Evolutionary conservation across 495 filamentous ascomycete species (phyloP), one percentile per base, ranked within the genome.

Genomic region (Diplogelasinospora grovesii): DNA sequence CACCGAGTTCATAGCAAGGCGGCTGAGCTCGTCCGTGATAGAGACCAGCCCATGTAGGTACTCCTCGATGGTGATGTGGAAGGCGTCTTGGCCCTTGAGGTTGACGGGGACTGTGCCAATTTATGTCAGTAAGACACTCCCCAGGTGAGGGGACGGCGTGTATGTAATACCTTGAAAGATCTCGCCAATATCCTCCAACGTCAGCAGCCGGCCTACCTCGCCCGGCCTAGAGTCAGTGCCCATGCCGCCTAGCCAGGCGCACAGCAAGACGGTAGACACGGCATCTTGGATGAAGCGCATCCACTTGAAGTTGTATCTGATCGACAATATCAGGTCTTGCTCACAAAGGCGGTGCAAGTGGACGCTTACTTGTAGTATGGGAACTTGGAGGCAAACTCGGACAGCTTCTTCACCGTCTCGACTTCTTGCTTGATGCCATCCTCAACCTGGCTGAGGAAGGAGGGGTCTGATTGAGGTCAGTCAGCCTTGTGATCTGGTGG

Each of bases 21-120:
- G 85, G 33, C 85, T 75, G 57, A 98, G 75, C 62, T 98, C 92
- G 49, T 96, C 89, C 41, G 93, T 82, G 43, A 96, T 80, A 27
- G 77, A 73, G 33, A 90, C 87, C 28, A 96, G 70, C 6, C 84
- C 81, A 30, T 89, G 81, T 3, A 98, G 79, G 61, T 98, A 98
- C 59, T 98, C 92, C 64, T 98, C 92, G 54, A 95, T 89, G 21
- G 88, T 90, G 43, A 98, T 67, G 58, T 97, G 92, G 74, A 98
- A 98, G 19, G 79, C 74, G 61, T 97, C 93, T 46, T 74, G 60
- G 45, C 86, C 84, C 63, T 94, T 95, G 48, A 96, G 76, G 57
- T 95, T 96, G 49, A 94, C 81, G 16, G 92, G 93, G n/a, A 97
- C 92, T 95, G 46, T 11, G 23, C 9, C 13, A 27, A 15, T 9